A percentile compares a stretch with the other conserved stretches of the same genome.
phyloP scores from a whole-genome alignment of 257 asterid species.

The Paraleonurus japonicus region DNA sequence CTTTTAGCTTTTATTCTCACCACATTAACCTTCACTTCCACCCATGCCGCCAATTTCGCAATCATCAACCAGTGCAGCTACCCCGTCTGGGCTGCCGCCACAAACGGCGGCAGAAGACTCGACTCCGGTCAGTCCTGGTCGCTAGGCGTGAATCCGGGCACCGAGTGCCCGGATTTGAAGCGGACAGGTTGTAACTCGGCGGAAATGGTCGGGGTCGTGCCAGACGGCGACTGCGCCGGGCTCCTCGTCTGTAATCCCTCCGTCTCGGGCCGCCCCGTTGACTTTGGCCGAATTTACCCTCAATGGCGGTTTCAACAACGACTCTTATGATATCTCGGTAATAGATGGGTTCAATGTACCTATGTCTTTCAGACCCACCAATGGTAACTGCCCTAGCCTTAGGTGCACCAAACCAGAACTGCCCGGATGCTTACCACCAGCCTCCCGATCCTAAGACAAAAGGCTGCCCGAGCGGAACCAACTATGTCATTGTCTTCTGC shows the following conservation, averaged over 20 bases:
- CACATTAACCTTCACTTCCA: background rate
- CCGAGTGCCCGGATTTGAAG: slow-evolving; percentile 37
- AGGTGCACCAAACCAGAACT: background rate
- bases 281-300: slow-evolving; percentile 50
- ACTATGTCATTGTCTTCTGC: background rate
- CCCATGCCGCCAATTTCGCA: background rate
- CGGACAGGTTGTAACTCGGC: slow-evolving; percentile 30
- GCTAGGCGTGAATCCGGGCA: slow-evolving; percentile 32
- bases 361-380: background rate
- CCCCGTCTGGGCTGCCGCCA: slow-evolving; percentile 40
- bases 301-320: slow-evolving; percentile 24
- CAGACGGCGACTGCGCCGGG: slow-evolving; percentile 32
- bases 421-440: background rate
- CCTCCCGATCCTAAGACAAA: background rate
- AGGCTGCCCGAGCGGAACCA: background rate
- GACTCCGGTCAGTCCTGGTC: slow-evolving; percentile 36
- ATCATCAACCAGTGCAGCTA: slow-evolving; percentile 18
- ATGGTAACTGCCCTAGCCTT: background rate
- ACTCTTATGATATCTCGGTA: slow-evolving; percentile 29
- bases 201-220: slow-evolving; percentile 24
- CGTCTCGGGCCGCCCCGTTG: slow-evolving; percentile 37
- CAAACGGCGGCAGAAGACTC: slow-evolving; percentile 30
- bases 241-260: slow-evolving; percentile 29
- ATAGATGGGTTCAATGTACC: background rate
- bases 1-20: background rate